Base-by-base conservation (phyloP, 352 stramenopile species). In the Globisporangium lucens region DNA sequence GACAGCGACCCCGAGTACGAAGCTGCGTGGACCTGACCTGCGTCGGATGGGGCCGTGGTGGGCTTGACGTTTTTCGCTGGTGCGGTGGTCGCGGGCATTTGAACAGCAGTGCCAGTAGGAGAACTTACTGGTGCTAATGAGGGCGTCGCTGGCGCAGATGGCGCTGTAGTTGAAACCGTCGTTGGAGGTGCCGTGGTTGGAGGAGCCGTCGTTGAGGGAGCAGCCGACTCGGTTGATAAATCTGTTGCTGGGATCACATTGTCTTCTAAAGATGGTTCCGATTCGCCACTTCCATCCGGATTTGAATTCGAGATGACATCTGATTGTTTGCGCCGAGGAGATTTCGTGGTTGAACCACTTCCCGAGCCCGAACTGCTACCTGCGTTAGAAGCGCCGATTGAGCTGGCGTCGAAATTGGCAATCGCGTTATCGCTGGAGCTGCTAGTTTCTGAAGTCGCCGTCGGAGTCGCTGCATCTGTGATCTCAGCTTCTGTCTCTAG, bases 11-110 rank as follows among this genome's bases (percentile, higher is more conserved):
- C 65, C 7, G 15, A 38, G 33, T 63, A 65, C 7, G 33, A 35
- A 13, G 56, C 29, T 15, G 65, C 65, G 29, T 69, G 65, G 22
- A 69, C 65, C 38, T 69, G 65, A 13, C 65, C 65, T 10, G 49
- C 57, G 12, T 56, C 47, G 4, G 43, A 56, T 6, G 41, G 36
- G 0, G 47, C 7, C 22, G 51, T 24, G 7, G 17, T 47, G 5
- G 65, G 41, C 29, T 46, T 63, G 58, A 33, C 33, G 0, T 56
- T 57, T 22, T 58, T 58, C 17, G 29, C 33, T 27, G 56, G 56
- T 5, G 56, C 33, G 27, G 24, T 56, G n/a, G 41, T 65, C 29
- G 51, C 13, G 24, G 60, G 46, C 60, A 56, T 24, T 41, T 65
- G 60, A 49, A 22, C n/a, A 30, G 29, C 49, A 47, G 27, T 57